Conservation (phyloP, 1,284 basidiomycete genomes). For the Papiliotrema laurentii region DNA sequence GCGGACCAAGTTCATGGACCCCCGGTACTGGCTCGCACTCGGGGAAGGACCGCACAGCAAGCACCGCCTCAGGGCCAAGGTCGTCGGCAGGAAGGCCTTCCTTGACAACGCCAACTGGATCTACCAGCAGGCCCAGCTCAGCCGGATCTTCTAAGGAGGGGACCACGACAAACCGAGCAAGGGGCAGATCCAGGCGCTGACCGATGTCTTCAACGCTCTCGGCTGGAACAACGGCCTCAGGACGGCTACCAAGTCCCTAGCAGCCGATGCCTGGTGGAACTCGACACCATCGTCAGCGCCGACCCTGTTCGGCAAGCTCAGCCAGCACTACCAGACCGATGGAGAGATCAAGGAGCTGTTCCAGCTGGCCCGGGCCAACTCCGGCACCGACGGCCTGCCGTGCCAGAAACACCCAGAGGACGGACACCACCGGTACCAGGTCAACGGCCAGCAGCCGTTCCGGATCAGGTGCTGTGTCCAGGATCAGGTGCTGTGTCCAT, state of each 20-base stretch:
- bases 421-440: too few relatives aligned
- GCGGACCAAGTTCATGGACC: slow-evolving; percentile 1
- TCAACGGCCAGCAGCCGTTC: slow-evolving; percentile 1
- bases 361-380: neutral
- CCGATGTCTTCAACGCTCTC: slow-evolving; percentile 2
- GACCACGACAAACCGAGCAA: slow-evolving; percentile 2
- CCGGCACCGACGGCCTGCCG: neutral
- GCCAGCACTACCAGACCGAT: neutral
- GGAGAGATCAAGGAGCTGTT: neutral
- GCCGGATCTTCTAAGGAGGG: neutral
- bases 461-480: too few relatives aligned
- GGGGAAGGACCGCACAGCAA: neutral
- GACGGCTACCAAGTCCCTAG: neutral
- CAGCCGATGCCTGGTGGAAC: neutral
- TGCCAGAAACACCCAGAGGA: too few relatives aligned
- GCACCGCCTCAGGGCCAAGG: neutral
- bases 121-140: slow-evolving; percentile 4
- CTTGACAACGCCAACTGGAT: slow-evolving; percentile 14
- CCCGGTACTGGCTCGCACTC: slow-evolving; percentile 3
- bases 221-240: slow-evolving; percentile 4
- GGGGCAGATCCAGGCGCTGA: too few relatives aligned
- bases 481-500: slow-evolving; percentile 2
- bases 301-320: neutral
- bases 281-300: neutral
- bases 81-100: slow-evolving; percentile 4